phyloP scores from a whole-genome alignment of 2,329 filamentous ascomycete genomes.

The Capronia epimyces region DNA sequence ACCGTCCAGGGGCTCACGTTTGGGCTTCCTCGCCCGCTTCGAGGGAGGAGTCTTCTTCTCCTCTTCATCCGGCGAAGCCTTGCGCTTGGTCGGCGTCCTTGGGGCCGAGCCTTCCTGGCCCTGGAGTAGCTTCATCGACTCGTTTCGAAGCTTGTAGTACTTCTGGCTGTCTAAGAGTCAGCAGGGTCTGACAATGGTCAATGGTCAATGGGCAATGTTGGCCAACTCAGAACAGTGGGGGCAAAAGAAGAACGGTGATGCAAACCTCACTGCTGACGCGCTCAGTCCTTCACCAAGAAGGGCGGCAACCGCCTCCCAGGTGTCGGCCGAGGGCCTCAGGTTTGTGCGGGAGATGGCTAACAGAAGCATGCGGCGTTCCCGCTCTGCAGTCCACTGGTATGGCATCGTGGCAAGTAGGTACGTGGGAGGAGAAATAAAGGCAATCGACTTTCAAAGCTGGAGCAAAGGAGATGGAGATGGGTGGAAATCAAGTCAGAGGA shows the following conservation, averaged over 20 bases:
- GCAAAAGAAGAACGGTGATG: neutral
- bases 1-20: conserved; percentile 13
- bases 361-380: conserved; percentile 23
- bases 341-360: conserved; percentile 20
- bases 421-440: neutral
- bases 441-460: neutral
- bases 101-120: conserved; percentile 9
- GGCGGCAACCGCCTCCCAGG: conserved; percentile 26
- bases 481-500: conserved; percentile 5
- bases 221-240: neutral
- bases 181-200: neutral
- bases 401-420: conserved; percentile 12
- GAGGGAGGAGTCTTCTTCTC: conserved; percentile 18
- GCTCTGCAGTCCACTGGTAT: conserved; percentile 21
- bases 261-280: conserved; percentile 25
- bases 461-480: conserved; percentile 2
- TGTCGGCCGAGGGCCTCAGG: conserved; percentile 21
- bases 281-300: conserved; percentile 24
- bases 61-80: conserved; percentile 9
- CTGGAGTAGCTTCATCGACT: conserved; percentile 13
- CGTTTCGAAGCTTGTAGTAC: conserved; percentile 28
- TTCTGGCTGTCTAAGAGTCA: conserved; percentile 23
- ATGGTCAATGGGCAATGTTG: neutral
- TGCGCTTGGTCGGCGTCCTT: conserved; percentile 21
- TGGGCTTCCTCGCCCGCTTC: conserved; percentile 14